Conservation (phyloP, 148 eudicot species). For the Tetragonia tetragonoides region DNA sequence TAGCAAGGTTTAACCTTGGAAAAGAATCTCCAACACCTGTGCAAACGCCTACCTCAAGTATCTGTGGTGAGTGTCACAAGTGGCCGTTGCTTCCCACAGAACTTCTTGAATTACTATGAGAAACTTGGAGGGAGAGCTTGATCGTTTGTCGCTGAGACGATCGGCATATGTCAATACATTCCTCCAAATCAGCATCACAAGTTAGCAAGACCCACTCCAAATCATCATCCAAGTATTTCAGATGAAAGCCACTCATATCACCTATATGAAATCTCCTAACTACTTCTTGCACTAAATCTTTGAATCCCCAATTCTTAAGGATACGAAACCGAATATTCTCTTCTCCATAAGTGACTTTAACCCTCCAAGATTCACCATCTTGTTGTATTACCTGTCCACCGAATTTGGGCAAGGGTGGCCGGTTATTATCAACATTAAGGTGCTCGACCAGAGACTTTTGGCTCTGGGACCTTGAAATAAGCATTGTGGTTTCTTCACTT, state of each 20-base stretch:
- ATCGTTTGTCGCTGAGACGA: constrained; percentile 51
- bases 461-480: constrained; percentile 49
- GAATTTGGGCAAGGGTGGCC: constrained; percentile 31
- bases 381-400: constrained; percentile 22
- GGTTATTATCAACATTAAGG: constrained; percentile 30
- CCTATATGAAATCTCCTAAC: constrained; percentile 63
- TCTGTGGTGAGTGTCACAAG: constrained; percentile 12
- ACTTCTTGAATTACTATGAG: constrained; percentile 46
- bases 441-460: constrained; percentile 39
- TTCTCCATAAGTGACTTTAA: constrained; percentile 70
- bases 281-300: constrained; percentile 55
- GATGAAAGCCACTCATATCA: constrained; percentile 52
- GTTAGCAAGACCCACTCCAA: constrained; percentile 83
- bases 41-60: neutral
- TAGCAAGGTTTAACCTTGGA: neutral
- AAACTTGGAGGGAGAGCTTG: constrained; percentile 50
- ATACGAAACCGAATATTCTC: constrained; percentile 70
- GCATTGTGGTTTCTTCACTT: constrained; percentile 32
- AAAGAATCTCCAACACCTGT: neutral
- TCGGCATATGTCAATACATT: constrained; percentile 63
- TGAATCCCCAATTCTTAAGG: constrained; percentile 50
- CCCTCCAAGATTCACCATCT: constrained; percentile 43
- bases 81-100: constrained; percentile 51
- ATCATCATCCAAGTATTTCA: constrained; percentile 89
- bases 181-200: constrained; percentile 82